phyloP scores from a whole-genome alignment of 805 yeast species.

The baker's yeast (Saccharomyces cerevisiae) region DNA sequence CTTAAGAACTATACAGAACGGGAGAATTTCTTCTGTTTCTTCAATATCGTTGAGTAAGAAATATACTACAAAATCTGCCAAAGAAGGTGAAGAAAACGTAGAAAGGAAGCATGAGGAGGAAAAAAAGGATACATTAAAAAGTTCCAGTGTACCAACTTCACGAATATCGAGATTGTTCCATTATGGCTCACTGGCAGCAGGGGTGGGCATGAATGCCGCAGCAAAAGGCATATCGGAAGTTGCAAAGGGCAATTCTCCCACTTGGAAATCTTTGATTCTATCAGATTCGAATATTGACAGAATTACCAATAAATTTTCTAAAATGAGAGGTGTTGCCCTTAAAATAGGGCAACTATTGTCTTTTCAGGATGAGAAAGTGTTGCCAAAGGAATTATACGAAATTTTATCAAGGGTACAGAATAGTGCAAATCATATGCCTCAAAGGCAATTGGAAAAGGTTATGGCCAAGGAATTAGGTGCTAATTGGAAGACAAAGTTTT shows the following conservation, averaged over 20 bases:
- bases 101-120: not conserved
- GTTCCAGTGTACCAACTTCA: constrained; percentile 73
- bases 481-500: constrained; percentile 67
- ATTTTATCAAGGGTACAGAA: constrained; percentile 81
- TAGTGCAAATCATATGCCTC: constrained; percentile 95
- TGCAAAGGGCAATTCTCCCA: constrained; percentile 44
- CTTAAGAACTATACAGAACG: not conserved
- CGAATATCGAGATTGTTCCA: constrained; percentile 86
- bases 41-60: not conserved
- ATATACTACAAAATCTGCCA: not conserved
- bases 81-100: not conserved
- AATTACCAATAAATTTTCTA: constrained; percentile 76
- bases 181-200: constrained; percentile 87
- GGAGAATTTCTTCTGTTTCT: not conserved
- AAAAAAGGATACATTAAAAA: constrained; percentile 12
- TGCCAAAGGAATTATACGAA: constrained; percentile 79
- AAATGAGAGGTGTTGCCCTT: constrained; percentile 98
- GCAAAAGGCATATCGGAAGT: constrained; percentile 65
- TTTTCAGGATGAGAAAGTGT: constrained; percentile 79
- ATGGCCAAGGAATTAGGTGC: constrained; percentile 64
- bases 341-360: constrained; percentile 96
- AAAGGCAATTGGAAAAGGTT: constrained; percentile 72
- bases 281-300: constrained; percentile 80
- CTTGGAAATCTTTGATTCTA: constrained; percentile 52
- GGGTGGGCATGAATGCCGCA: constrained; percentile 78